phyloP scores from a whole-genome alignment of 495 filamentous ascomycete species.

The Pyrenopolyporus hunteri region DNA sequence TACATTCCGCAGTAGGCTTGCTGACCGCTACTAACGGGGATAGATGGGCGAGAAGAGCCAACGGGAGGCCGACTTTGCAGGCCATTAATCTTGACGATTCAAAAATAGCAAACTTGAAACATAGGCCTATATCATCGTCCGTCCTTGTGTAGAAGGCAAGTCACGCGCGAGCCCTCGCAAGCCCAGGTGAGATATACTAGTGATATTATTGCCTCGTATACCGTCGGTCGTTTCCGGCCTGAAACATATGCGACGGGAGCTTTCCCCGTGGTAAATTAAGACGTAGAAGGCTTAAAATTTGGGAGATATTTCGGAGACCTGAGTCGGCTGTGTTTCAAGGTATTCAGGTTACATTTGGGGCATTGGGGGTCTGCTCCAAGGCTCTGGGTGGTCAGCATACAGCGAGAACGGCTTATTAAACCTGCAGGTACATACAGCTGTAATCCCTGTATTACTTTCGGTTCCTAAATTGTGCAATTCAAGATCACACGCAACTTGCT shows the following conservation, averaged over 20 bases:
- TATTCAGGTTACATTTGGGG: neutral
- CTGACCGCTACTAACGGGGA: neutral
- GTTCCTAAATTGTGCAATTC: slow-evolving; percentile 27
- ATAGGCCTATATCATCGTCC: neutral
- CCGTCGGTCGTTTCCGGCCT: neutral
- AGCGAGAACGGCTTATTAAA: slow-evolving; percentile 11
- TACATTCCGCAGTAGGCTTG: neutral
- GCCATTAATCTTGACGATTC: slow-evolving; percentile 7
- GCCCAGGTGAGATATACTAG: neutral
- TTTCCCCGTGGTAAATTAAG: neutral
- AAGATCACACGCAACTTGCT: neutral
- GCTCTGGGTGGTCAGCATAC: slow-evolving; percentile 27
- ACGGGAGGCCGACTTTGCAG: neutral
- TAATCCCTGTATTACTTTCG: slow-evolving; percentile 22
- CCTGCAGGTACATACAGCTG: slow-evolving; percentile 17
- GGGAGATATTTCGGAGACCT: neutral
- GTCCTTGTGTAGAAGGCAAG: no score
- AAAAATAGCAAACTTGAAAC: slow-evolving; percentile 25
- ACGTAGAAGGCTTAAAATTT: no score
- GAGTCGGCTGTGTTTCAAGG: neutral
- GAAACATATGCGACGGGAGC: slow-evolving; percentile 17
- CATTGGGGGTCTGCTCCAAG: slow-evolving; percentile 9
- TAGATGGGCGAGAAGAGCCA: neutral
- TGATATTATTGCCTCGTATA: neutral
- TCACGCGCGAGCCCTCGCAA: no score